These are phyloP conservation scores for Solanum chiquidenum DNA, from an alignment of 257 asterid genomes.

Conservation along the genomic window DNA sequence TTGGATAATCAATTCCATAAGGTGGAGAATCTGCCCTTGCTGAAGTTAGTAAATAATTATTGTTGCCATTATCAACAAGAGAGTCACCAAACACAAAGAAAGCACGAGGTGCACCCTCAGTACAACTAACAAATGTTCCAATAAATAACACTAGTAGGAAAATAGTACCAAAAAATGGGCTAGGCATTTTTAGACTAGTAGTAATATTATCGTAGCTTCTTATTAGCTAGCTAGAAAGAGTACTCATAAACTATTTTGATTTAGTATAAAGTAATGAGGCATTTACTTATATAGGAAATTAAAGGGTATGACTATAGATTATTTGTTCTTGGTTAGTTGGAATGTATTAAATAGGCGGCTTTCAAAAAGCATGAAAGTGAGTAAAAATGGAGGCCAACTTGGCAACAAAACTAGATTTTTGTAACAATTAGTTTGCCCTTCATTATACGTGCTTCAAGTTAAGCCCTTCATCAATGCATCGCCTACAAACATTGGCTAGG, in stretches of 20 bases:
- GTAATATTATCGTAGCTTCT: not conserved
- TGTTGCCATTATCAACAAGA: constrained; percentile 68
- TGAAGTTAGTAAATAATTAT: constrained; percentile 45
- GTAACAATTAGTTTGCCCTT: not conserved
- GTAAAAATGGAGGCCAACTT: constrained; percentile 17
- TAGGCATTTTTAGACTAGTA: not conserved
- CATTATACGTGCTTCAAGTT: not conserved
- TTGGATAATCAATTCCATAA: constrained; percentile 66
- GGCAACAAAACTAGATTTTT: not conserved
- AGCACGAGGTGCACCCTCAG: constrained; percentile 44
- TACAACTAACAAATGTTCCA: not conserved
- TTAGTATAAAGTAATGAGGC: not conserved
- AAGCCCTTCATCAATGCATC: not conserved
- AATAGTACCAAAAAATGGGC: not conserved
- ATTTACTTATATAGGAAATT: not conserved
- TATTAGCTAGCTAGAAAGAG: not conserved
- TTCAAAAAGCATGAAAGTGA: constrained; percentile 5
- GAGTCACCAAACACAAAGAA: constrained; percentile 79
- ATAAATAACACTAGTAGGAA: not conserved
- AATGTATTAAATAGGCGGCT: not conserved
- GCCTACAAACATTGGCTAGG: not conserved
- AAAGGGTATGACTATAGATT: not conserved
- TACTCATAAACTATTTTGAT: not conserved
- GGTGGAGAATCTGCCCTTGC: constrained; percentile 83
- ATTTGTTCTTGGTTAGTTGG: not conserved